These are phyloP conservation scores for Colletotrichum aenigma DNA, from an alignment of 2,329 filamentous ascomycete genomes.

Conservation along the genomic window DNA sequence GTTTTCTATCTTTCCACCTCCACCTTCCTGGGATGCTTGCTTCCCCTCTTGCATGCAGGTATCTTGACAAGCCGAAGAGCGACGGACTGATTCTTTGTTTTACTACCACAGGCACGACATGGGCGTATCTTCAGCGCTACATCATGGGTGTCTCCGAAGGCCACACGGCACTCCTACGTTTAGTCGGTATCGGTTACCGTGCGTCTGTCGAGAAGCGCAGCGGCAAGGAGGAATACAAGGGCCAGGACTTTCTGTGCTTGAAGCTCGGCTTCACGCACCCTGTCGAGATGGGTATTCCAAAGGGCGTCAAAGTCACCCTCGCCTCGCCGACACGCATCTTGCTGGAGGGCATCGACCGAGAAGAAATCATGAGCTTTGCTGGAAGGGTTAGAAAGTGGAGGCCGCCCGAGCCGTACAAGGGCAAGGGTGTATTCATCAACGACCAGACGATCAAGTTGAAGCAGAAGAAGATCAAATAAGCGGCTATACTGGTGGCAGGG, in stretches of 20 bases:
- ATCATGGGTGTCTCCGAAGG: constrained; percentile 95
- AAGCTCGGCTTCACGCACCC: constrained; percentile 98
- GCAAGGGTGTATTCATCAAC: constrained; percentile 98
- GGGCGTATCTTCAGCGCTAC: constrained; percentile 88
- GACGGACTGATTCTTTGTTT: constrained; percentile 23
- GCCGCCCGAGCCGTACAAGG: constrained; percentile 96
- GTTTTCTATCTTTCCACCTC: neutral
- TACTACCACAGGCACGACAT: constrained; percentile 72
- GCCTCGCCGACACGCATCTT: constrained; percentile 91
- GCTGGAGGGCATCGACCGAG: constrained; percentile 85
- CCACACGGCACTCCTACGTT: constrained; percentile 88
- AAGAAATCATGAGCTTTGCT: constrained; percentile 88
- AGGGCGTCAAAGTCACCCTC: constrained; percentile 83
- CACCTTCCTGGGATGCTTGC: neutral
- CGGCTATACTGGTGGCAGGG: neutral
- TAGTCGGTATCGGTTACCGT: constrained; percentile 95
- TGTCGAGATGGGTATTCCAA: constrained; percentile 84
- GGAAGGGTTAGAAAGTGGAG: constrained; percentile 89
- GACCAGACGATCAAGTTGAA: constrained; percentile 98
- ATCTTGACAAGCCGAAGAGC: neutral
- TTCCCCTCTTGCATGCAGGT: neutral
- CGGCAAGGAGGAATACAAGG: constrained; percentile 74
- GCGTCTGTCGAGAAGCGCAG: constrained; percentile 82
- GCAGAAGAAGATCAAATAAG: constrained; percentile 94
- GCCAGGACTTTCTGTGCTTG: constrained; percentile 87